phyloP scores from a whole-genome alignment of 352 stramenopile genomes.

The Phytophthora crassamura region DNA sequence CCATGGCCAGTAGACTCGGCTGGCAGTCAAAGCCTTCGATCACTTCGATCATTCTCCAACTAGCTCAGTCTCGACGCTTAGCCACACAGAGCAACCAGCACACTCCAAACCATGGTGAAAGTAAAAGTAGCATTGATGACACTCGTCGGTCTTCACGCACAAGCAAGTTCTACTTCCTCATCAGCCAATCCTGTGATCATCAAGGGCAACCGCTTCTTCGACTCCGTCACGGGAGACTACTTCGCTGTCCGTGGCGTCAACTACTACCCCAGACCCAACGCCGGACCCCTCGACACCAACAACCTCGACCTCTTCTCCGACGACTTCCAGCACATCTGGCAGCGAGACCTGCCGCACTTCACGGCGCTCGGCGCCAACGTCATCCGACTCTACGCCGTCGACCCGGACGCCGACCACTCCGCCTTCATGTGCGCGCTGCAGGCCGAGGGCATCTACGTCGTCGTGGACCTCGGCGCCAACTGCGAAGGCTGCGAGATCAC shows the following conservation, averaged over 20 bases:
- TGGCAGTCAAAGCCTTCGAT: no score
- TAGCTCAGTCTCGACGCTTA: no score
- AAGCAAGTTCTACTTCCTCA: no score
- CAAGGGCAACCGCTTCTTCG: constrained; percentile 85
- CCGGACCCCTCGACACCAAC: constrained; percentile 66
- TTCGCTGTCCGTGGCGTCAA: constrained; percentile 82
- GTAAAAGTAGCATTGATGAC: no score
- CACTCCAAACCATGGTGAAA: no score
- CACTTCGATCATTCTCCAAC: no score
- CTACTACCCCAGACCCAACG: constrained; percentile 90
- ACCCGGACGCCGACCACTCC: constrained; percentile 73
- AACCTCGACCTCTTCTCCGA: constrained; percentile 89
- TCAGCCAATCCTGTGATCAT: no score
- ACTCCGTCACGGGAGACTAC: constrained; percentile 70
- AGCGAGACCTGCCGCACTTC: constrained; percentile 51
- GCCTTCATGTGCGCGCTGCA: constrained; percentile 88
- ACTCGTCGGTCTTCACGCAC: no score
- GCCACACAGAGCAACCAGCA: no score
- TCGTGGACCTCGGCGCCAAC: constrained; percentile 70
- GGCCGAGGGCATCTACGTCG: constrained; percentile 76
- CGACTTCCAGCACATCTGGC: constrained; percentile 70
- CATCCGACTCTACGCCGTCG: constrained; percentile 85
- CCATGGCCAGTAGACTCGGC: background rate
- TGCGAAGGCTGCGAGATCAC: constrained; percentile 50
- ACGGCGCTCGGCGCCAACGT: constrained; percentile 72